Evolutionary conservation across 768 basidiomycete species (phyloP).

Genomic region (Imleria badia): DNA sequence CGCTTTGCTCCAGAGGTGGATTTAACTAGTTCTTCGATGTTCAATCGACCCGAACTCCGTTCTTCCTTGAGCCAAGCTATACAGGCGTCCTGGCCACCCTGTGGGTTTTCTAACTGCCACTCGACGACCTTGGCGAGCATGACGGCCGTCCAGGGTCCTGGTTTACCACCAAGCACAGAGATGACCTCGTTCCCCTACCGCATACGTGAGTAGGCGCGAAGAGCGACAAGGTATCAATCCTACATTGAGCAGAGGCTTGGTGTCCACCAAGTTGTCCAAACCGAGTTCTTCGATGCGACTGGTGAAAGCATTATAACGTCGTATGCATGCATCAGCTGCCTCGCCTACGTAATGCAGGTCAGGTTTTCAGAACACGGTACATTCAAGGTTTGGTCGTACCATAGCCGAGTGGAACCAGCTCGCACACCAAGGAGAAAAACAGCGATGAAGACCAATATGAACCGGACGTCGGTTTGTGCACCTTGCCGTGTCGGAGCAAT

Average conservation of each 20-base stretch:
- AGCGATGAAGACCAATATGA: constrained; percentile 71
- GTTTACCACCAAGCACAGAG: constrained; percentile 50
- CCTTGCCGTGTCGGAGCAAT: constrained; percentile 60
- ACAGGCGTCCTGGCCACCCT: constrained; percentile 65
- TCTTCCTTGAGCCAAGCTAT: constrained; percentile 65
- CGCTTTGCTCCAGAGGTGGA: constrained; percentile 27
- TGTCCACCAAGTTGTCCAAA: constrained; percentile 60
- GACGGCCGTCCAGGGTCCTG: constrained; percentile 70
- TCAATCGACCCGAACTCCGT: constrained; percentile 46
- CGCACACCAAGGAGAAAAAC: constrained; percentile 73
- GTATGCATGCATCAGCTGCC: constrained; percentile 48
- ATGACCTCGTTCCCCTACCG: constrained; percentile 71
- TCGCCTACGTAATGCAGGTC: constrained; percentile 35
- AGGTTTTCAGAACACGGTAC: neutral
- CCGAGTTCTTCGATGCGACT: constrained; percentile 58
- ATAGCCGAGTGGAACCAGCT: constrained; percentile 59
- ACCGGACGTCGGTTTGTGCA: constrained; percentile 64
- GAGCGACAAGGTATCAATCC: constrained; percentile 27
- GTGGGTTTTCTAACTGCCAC: constrained; percentile 85
- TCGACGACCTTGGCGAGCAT: constrained; percentile 66
- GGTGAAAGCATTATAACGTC: constrained; percentile 66
- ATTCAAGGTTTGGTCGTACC: constrained; percentile 19
- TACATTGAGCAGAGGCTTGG: constrained; percentile 77
- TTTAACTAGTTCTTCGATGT: constrained; percentile 26
- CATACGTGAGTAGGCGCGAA: neutral